Base-by-base conservation (phyloP, 108 stramenopile genomes). In the Chaetoceros tenuissimus region DNA sequence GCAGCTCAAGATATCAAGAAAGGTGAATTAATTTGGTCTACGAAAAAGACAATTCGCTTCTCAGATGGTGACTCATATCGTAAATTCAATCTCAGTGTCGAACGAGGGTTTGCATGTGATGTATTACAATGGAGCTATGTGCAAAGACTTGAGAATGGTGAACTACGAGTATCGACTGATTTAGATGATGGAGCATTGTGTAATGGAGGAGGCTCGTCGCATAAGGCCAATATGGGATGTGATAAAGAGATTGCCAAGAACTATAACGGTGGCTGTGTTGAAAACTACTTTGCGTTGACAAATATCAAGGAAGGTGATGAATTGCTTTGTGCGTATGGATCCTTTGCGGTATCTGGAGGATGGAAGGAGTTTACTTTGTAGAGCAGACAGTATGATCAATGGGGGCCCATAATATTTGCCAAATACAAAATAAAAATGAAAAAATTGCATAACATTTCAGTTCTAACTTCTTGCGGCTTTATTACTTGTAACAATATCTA, bases 1-100 rank as follows among this genome's bases (percentile, higher is more conserved):
- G n/a, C n/a, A n/a, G n/a, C n/a, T n/a, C n/a, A n/a, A n/a, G 55
- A 68, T 55, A 68, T 68, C 55, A 43, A 57, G 46, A 57, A 57
- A 23, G 66, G 66, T 27, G 51, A 60, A 28, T n/a, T 67, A 8
- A 28, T 68, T 55, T 61, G 57, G 5, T n/a, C n/a, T n/a, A n/a
- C n/a, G n/a, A n/a, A n/a, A n/a, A n/a, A n/a, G n/a, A 46, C 62
- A n/a, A 62, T 54, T 1, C 46, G 46, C 10, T 56, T 68, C 18
- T 29, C 55, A 19, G 24, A 10, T 0, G 54, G 52, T 0, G 21
- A 45, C n/a, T 19, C 59, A 0, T 68, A 27, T 31, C 53, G 67
- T 16, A 40, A 55, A 0, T 68, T 40, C 28, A 16, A 63, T 23
- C 53, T 56, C 34, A n/a, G 24, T 20, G 22, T 68, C 10, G n/a